Percentiles rank a stretch among this genome's conserved stretches.
Evolutionary conservation across 2,329 filamentous ascomycete species (phyloP).

Genomic region (Triangularia setosa): DNA sequence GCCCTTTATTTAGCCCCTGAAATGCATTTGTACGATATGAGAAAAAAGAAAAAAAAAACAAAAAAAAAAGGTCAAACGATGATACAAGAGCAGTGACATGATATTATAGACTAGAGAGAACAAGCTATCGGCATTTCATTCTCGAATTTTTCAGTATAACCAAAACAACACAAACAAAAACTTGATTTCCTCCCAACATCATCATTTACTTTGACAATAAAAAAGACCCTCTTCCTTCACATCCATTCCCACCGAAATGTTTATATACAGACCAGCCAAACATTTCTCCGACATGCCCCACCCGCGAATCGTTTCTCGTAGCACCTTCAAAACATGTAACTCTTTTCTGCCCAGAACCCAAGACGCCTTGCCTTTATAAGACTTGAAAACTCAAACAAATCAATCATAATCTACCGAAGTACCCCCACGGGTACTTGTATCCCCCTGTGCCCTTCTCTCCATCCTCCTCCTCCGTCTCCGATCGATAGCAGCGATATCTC

Average conservation of each 20-base stretch:
- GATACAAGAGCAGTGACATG: neutral
- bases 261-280: neutral
- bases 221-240: neutral
- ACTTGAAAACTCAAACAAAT: constrained; percentile 3
- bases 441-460: constrained; percentile 44
- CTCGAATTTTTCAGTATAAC: neutral
- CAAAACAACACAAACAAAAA: neutral
- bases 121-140: neutral
- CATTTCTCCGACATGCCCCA: neutral
- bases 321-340: neutral
- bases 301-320: neutral
- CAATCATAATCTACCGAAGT: constrained; percentile 21
- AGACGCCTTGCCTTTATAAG: constrained; percentile 8
- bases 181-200: neutral
- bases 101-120: neutral
- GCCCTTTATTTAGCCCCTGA: neutral
- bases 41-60: neutral
- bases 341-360: neutral
- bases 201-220: neutral
- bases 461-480: constrained; percentile 54
- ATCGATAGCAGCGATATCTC: constrained; percentile 41
- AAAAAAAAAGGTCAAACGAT: too few species aligned
- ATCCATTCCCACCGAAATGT: neutral
- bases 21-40: neutral
- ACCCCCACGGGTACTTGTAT: constrained; percentile 30